Evolutionary conservation across 2,329 filamentous ascomycete genomes (phyloP).

Genomic region (Verticillium albo-atrum): DNA sequence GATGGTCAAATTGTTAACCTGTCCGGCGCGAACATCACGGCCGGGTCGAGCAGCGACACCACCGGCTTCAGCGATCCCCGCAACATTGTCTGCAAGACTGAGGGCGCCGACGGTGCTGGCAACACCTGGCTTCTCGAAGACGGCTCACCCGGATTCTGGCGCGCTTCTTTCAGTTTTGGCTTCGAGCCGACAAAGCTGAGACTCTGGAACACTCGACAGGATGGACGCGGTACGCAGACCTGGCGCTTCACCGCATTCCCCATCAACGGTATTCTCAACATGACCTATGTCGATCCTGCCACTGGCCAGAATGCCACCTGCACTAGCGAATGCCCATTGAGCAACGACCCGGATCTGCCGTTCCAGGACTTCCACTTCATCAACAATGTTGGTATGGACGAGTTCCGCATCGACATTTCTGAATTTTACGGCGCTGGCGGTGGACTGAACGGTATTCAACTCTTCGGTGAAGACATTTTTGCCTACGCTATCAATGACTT

Average conservation of each 20-base stretch:
- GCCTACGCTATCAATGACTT: conserved; percentile 81
- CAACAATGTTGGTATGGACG: conserved; percentile 81
- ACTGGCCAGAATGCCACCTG: conserved; percentile 67
- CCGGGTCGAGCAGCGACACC: conserved; percentile 56
- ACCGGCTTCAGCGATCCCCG: conserved; percentile 68
- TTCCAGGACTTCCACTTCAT: conserved; percentile 93
- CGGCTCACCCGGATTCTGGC: conserved; percentile 73
- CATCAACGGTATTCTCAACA: conserved; percentile 89
- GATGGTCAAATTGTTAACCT: conserved; percentile 83
- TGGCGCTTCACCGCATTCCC: conserved; percentile 85
- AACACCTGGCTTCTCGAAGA: conserved; percentile 81
- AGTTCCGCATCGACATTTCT: conserved; percentile 79
- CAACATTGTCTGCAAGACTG: conserved; percentile 78
- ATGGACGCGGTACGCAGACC: conserved; percentile 81
- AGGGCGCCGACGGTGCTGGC: conserved; percentile 61
- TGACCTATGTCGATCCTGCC: conserved; percentile 78
- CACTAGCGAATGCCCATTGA: conserved; percentile 81
- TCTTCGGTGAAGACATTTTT: conserved; percentile 82
- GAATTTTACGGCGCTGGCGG: conserved; percentile 84
- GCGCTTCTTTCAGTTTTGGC: conserved; percentile 74
- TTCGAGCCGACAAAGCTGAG: conserved; percentile 85
- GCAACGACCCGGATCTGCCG: conserved; percentile 56
- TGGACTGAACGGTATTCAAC: conserved; percentile 78
- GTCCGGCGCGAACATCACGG: conserved; percentile 68
- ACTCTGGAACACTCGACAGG: conserved; percentile 79